Percentiles rank a stretch among this genome's conserved stretches.
Evolutionary conservation across 2,329 filamentous ascomycete genomes (phyloP).

Genomic region (Sclerotinia spermophila): DNA sequence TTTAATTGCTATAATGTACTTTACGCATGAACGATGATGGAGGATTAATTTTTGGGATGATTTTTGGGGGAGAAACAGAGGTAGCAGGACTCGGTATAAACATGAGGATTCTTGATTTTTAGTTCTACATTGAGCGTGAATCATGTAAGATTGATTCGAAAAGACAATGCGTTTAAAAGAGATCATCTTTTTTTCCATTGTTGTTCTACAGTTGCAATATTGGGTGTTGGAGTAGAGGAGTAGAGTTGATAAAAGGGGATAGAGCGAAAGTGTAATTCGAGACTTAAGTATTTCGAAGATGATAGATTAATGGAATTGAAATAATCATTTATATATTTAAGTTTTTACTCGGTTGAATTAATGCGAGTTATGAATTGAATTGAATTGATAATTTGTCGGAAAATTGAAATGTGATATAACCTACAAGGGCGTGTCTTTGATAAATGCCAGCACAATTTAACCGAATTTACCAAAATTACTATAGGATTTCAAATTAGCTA

Average conservation of each 20-base stretch:
- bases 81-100: neutral
- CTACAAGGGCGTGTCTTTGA: too few relatives aligned
- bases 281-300: neutral
- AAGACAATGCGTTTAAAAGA: neutral
- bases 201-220: neutral
- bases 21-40: slow-evolving; percentile 17
- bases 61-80: neutral
- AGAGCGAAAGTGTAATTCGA: neutral
- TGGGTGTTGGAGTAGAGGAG: neutral
- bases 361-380: too few relatives aligned
- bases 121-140: neutral
- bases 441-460: too few relatives aligned
- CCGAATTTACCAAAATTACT: too few relatives aligned
- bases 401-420: too few relatives aligned
- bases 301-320: neutral
- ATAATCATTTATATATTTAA: neutral
- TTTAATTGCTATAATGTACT: slow-evolving; percentile 16
- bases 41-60: slow-evolving; percentile 1
- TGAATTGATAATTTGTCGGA: too few relatives aligned
- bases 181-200: neutral
- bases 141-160: neutral
- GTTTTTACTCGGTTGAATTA: neutral
- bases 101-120: neutral
- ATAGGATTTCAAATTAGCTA: too few relatives aligned
- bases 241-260: neutral